These are phyloP conservation scores for Cordyceps tenuipes DNA, from an alignment of 2,329 filamentous ascomycete genomes.

Conservation along the genomic window DNA sequence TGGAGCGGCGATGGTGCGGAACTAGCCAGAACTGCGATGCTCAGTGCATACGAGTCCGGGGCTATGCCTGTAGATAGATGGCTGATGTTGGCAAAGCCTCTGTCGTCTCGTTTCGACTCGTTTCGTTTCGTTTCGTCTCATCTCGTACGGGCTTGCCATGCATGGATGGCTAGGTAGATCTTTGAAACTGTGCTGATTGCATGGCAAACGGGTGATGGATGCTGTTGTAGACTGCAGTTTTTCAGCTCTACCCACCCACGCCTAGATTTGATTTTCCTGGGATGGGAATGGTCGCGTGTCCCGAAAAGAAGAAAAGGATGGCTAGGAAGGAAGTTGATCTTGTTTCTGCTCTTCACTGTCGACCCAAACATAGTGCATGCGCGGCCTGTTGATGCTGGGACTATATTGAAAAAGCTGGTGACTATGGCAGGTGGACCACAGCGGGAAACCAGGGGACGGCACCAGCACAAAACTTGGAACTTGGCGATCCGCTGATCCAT, in stretches of 20 bases:
- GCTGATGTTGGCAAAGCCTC: not conserved
- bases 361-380: not conserved
- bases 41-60: too few relatives aligned
- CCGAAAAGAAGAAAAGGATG: not conserved
- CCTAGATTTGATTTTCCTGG: not conserved
- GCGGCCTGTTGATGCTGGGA: not conserved
- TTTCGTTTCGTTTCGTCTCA: not conserved
- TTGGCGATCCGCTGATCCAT: conserved; percentile 1
- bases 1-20: not conserved
- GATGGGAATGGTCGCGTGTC: not conserved
- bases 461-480: not conserved
- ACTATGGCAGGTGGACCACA: not conserved
- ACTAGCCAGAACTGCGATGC: not conserved
- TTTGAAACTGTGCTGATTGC: not conserved
- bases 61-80: not conserved
- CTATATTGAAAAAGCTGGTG: not conserved
- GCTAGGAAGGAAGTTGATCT: not conserved
- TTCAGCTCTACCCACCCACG: not conserved
- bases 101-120: not conserved
- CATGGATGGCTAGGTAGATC: too few relatives aligned
- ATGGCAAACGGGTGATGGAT: not conserved
- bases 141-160: not conserved
- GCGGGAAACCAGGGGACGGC: not conserved
- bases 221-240: not conserved
- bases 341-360: not conserved